A percentile compares a stretch with the other conserved stretches of the same genome.
These are phyloP conservation scores for Mycena maculata DNA, from an alignment of 768 basidiomycete genomes.

Conservation along the genomic window DNA sequence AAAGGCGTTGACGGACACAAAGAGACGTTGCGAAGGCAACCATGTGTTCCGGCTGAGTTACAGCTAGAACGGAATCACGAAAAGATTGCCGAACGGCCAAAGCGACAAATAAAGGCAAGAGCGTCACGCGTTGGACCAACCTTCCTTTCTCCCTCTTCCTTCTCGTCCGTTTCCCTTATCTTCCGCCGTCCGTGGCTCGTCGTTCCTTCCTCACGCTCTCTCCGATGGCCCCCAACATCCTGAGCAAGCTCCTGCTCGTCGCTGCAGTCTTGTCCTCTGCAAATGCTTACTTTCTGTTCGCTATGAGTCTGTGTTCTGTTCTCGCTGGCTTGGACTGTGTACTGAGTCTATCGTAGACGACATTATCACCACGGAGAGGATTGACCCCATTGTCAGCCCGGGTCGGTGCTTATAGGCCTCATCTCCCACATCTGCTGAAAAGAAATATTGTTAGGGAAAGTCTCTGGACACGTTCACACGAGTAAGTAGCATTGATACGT, in stretches of 20 bases:
- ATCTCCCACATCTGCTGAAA: neutral
- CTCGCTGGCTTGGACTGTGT: neutral
- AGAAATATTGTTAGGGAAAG: slow-evolving; percentile 42
- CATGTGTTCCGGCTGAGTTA: neutral
- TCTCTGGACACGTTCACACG: slow-evolving; percentile 61
- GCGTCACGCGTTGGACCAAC: slow-evolving; percentile 5
- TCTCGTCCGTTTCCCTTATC: slow-evolving; percentile 22
- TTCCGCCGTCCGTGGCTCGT: slow-evolving; percentile 20
- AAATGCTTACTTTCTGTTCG: slow-evolving; percentile 33
- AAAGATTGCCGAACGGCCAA: slow-evolving; percentile 4
- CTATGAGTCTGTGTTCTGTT: slow-evolving; percentile 24
- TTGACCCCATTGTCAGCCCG: slow-evolving; percentile 63
- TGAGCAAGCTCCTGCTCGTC: slow-evolving; percentile 33
- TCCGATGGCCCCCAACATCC: slow-evolving; percentile 26
- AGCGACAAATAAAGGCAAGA: neutral
- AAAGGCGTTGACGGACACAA: slow-evolving; percentile 5
- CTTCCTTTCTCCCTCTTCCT: slow-evolving; percentile 12
- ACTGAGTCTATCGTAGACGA: slow-evolving; percentile 43
- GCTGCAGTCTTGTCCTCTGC: slow-evolving; percentile 30
- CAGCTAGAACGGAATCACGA: neutral
- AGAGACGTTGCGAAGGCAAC: slow-evolving; percentile 6
- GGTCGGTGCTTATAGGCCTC: slow-evolving; percentile 3
- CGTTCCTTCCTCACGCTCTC: slow-evolving; percentile 24
- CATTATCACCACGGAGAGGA: slow-evolving; percentile 59
- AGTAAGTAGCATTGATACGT: slow-evolving; percentile 6